Evolutionary conservation across 371 early-diverging fungal genomes (phyloP).

Genomic region (Zychaea mexicana): DNA sequence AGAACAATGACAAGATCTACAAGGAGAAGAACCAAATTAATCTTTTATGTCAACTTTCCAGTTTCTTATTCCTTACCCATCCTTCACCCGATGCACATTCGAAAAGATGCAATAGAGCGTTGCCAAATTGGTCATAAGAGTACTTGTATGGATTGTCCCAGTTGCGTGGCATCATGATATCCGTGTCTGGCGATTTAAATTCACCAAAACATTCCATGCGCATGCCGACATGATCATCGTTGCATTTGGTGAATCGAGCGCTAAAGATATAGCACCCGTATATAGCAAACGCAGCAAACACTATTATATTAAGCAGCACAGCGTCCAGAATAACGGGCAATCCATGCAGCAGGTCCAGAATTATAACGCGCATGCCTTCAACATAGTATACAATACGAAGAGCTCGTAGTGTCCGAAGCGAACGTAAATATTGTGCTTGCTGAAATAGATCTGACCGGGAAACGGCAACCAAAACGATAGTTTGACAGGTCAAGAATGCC

Average conservation of each 20-base stretch:
- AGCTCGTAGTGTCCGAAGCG: slow-evolving; percentile 42
- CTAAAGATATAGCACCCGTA: slow-evolving; percentile 55
- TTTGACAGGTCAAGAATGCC: slow-evolving; percentile 31
- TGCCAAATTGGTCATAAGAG: slow-evolving; percentile 51
- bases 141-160: slow-evolving; percentile 59
- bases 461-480: not conserved
- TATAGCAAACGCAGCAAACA: slow-evolving; percentile 57
- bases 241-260: slow-evolving; percentile 46
- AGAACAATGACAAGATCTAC: slow-evolving; percentile 38
- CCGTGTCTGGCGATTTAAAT: slow-evolving; percentile 26
- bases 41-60: no score
- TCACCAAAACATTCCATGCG: slow-evolving; percentile 39
- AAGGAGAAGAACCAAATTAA: no score
- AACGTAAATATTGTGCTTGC: slow-evolving; percentile 12
- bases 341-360: slow-evolving; percentile 48
- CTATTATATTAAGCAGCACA: slow-evolving; percentile 37
- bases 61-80: no score
- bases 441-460: not conserved
- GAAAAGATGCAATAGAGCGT: slow-evolving; percentile 46
- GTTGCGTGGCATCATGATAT: slow-evolving; percentile 40
- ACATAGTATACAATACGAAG: slow-evolving; percentile 50
- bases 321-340: slow-evolving; percentile 55
- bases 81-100: slow-evolving; percentile 62
- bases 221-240: slow-evolving; percentile 26
- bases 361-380: slow-evolving; percentile 45